These are phyloP conservation scores for Hymenochaete sp. DNA, from an alignment of 1,284 basidiomycete species.

Conservation along the genomic window DNA sequence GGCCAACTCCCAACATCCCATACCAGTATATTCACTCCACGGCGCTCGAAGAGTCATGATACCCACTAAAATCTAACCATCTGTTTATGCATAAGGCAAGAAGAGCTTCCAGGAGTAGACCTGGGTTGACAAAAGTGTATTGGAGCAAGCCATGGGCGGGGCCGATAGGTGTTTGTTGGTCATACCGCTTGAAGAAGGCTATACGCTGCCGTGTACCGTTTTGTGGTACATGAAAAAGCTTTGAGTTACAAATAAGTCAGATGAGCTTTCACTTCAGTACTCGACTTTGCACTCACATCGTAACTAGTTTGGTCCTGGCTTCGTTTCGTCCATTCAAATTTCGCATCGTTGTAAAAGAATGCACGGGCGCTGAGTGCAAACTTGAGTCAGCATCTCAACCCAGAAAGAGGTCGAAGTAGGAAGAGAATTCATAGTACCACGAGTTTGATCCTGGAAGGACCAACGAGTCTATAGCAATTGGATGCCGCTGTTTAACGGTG, in stretches of 20 bases:
- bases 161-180: slow-evolving; percentile 49
- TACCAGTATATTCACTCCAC: too few relatives aligned
- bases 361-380: slow-evolving; percentile 18
- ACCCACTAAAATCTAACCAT: slow-evolving; percentile 60
- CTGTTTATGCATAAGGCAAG: slow-evolving; percentile 62
- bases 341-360: slow-evolving; percentile 18
- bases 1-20: too few relatives aligned
- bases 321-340: slow-evolving; percentile 48
- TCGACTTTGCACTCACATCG: slow-evolving; percentile 14
- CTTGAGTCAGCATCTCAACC: too few relatives aligned
- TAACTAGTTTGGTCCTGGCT: slow-evolving; percentile 14
- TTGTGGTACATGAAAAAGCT: slow-evolving; percentile 34
- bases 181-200: slow-evolving; percentile 47
- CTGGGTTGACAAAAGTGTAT: slow-evolving; percentile 52
- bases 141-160: slow-evolving; percentile 52
- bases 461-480: slow-evolving; percentile 52
- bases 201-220: slow-evolving; percentile 38
- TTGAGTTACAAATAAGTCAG: not conserved
- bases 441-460: slow-evolving; percentile 42
- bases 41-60: too few relatives aligned
- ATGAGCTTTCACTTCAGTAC: not conserved
- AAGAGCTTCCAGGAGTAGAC: slow-evolving; percentile 52
- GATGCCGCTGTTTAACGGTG: slow-evolving; percentile 42
- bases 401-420: not conserved
- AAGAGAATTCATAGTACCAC: slow-evolving; percentile 30